These are phyloP conservation scores for Sporothrix mexicana DNA, from an alignment of 2,329 filamentous ascomycete genomes.

Conservation along the genomic window DNA sequence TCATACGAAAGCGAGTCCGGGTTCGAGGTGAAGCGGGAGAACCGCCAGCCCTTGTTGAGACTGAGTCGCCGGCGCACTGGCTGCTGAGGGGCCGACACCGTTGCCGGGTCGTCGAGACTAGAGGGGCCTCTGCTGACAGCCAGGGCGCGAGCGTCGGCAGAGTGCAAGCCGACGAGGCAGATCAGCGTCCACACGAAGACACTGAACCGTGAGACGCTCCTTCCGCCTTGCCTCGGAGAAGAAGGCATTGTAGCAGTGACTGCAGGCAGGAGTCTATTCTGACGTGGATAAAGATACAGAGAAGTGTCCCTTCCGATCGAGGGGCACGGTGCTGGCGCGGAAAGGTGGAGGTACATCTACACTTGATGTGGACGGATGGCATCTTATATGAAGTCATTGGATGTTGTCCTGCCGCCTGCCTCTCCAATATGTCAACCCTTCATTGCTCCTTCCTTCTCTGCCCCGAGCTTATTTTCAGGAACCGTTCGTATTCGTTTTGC, in stretches of 20 bases:
- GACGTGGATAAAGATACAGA: neutral
- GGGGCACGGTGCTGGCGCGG: neutral
- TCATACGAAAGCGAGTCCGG: slow-evolving; percentile 46
- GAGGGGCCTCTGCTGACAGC: neutral
- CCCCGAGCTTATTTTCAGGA: neutral
- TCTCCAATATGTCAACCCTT: no score
- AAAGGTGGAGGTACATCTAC: neutral
- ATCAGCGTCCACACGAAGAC: neutral
- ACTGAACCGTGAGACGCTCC: neutral
- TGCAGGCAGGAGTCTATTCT: neutral
- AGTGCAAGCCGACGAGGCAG: neutral
- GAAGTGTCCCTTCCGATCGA: neutral
- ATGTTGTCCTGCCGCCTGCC: neutral
- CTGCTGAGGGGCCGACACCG: neutral
- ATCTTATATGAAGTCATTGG: neutral
- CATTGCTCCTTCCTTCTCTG: neutral
- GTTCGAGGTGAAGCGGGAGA: slow-evolving; percentile 45
- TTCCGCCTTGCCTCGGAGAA: neutral
- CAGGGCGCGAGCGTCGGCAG: neutral
- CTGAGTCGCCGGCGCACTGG: slow-evolving; percentile 43
- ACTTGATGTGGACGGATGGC: no score
- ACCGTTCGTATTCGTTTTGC: neutral
- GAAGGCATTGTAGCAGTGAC: neutral
- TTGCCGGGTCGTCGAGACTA: neutral
- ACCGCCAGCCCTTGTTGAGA: slow-evolving; percentile 46